Base-by-base conservation (phyloP, 306 rosid species). In the Cicer yamashitae region DNA sequence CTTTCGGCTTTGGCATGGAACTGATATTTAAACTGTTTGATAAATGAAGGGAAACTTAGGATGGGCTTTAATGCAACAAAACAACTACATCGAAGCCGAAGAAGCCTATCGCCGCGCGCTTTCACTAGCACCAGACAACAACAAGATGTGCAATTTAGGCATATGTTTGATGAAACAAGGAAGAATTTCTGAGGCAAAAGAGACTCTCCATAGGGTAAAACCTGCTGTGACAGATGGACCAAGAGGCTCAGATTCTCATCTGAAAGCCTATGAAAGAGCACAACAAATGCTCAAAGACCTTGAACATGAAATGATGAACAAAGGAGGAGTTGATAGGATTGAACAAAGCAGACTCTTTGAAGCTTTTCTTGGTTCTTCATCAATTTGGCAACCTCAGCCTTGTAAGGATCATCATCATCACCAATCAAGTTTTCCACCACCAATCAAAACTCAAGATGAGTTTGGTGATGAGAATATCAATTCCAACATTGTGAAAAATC, bases 81-180 rank as follows among this genome's bases (percentile, higher is more conserved):
- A 81, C 87, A 96, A 90, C 79, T 92, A 96, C 85, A 68, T 92
- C 0, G 99, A 92, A 78, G 99, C 99, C 6, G 98, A 92, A 86
- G 99, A 96, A 65, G 99, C 99, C 1, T 96, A 96, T 10, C 68
- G 98, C 0, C 68, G 96, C 0, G 99, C 99, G 2, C 97, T 96
- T 20, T 78, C 93, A 0, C 91, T 96, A 20, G 86, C 97, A 0
- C 89, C 97, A 0, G 99, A 96, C 61, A 96, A 92, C 76, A 96
- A 96, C 87, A 96, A 96, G 58, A 96, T 96, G 99, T 96, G 99
- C 84, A 96, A 96, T 65, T 85, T 96, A 3, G 99, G 99, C 0
- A 96, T 96, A 13, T 96, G 99, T 65, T 81, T 96, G 89, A 96
- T 96, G 99, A 96, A 96, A 77, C 99, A 96, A 82, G 99, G 99